phyloP scores from a whole-genome alignment of 2,329 filamentous ascomycete species.

The Epichloe coenophiala region DNA sequence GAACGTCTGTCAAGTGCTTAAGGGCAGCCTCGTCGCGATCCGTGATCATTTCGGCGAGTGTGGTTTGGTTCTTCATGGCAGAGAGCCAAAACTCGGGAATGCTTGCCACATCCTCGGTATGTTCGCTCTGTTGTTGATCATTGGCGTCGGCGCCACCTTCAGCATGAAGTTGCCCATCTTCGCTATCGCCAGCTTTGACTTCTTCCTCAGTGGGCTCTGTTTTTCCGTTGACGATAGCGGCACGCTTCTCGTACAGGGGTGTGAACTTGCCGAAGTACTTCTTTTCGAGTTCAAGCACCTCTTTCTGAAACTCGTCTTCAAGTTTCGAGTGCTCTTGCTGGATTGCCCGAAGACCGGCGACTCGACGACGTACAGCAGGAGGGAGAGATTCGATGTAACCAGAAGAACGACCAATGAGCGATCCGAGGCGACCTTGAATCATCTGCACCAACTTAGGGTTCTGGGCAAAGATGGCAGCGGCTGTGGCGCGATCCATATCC shows the following conservation, averaged over 20 bases:
- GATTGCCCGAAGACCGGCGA: slow-evolving; percentile 90
- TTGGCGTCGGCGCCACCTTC: slow-evolving; percentile 42
- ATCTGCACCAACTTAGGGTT: slow-evolving; percentile 91
- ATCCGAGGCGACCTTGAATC: slow-evolving; percentile 93
- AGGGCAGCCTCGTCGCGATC: slow-evolving; percentile 91
- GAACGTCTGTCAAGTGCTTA: slow-evolving; percentile 79
- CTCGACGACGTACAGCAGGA: slow-evolving; percentile 75
- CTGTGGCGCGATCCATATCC: slow-evolving; percentile 75
- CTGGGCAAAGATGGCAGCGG: slow-evolving; percentile 86
- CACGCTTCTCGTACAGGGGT: slow-evolving; percentile 89
- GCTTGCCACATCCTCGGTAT: slow-evolving; percentile 49
- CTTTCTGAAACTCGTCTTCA: slow-evolving; percentile 96
- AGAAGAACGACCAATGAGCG: slow-evolving; percentile 85
- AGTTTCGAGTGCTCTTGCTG: slow-evolving; percentile 98
- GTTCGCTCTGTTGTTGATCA: slow-evolving; percentile 42
- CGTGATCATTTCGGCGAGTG: slow-evolving; percentile 95
- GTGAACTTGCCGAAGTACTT: slow-evolving; percentile 99
- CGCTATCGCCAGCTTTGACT: slow-evolving; percentile 72
- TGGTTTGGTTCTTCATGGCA: slow-evolving; percentile 99
- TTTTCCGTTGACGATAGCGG: slow-evolving; percentile 79
- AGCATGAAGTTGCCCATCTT: slow-evolving; percentile 60
- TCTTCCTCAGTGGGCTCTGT: slow-evolving; percentile 79
- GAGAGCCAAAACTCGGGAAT: slow-evolving; percentile 99
- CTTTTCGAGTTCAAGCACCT: slow-evolving; percentile 96
- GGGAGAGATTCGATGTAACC: slow-evolving; percentile 97